A percentile compares a stretch with the other conserved stretches of the same genome.
These are phyloP conservation scores for Phallus indusiatus DNA, from an alignment of 768 basidiomycete species.

Conservation along the genomic window DNA sequence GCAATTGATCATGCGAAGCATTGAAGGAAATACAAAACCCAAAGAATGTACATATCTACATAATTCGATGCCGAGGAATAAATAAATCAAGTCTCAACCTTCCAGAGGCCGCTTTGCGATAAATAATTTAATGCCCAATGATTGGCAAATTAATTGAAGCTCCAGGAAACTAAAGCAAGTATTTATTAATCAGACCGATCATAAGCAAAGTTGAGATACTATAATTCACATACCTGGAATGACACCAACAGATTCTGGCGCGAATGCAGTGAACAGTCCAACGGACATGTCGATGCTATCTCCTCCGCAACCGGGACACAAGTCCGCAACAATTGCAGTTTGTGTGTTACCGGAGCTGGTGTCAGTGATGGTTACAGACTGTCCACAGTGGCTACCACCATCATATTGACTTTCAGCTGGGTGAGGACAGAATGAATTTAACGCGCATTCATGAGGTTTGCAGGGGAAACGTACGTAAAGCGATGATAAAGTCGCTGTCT, in stretches of 20 bases:
- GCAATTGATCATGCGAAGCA: too few species aligned
- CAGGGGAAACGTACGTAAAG: conserved; percentile 39
- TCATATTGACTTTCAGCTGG: conserved; percentile 45
- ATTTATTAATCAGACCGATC: background rate
- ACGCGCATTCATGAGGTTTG: background rate
- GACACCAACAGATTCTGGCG: conserved; percentile 37
- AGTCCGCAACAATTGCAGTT: conserved; percentile 61
- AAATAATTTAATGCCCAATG: background rate
- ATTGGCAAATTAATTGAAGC: background rate
- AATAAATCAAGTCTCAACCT: background rate
- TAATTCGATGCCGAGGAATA: background rate
- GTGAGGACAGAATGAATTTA: conserved; percentile 14
- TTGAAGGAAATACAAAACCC: too few species aligned
- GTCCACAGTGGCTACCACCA: conserved; percentile 47
- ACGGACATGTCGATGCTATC: conserved; percentile 62
- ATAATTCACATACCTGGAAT: conserved; percentile 42
- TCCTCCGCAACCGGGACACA: conserved; percentile 64
- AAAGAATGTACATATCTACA: too few species aligned
- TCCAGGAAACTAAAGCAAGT: background rate
- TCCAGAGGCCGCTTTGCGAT: background rate
- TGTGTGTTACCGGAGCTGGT: conserved; percentile 44
- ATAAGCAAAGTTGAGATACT: background rate
- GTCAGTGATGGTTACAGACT: conserved; percentile 56
- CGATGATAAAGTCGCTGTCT: conserved; percentile 40
- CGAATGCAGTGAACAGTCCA: conserved; percentile 56